Conservation (phyloP, 225 moss, liverwort and hornwort species). For the Pleurozium schreberi region DNA sequence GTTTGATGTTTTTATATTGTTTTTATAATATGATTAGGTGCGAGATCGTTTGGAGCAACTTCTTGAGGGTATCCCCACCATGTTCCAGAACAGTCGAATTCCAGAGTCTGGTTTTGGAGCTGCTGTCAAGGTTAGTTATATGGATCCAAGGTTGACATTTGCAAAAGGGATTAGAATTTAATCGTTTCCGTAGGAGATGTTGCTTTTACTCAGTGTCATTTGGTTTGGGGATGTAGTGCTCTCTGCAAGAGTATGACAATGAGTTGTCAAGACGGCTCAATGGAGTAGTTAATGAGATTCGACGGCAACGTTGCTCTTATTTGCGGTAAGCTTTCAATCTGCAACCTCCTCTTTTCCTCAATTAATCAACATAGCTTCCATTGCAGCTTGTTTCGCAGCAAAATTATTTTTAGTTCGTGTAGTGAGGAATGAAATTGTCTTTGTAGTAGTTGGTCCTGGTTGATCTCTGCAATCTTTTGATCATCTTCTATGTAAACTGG, state of each 20-base stretch:
- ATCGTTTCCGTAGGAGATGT: background rate
- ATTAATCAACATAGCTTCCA: background rate
- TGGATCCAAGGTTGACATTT: background rate
- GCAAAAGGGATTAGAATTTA: background rate
- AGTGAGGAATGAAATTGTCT: background rate
- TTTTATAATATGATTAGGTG: slow-evolving; percentile 27
- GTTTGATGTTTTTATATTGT: background rate
- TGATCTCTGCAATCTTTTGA: background rate
- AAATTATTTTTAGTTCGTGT: background rate
- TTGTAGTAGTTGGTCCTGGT: background rate
- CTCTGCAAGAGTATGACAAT: slow-evolving; percentile 74
- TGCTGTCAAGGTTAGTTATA: slow-evolving; percentile 67
- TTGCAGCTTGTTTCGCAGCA: background rate
- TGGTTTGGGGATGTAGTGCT: slow-evolving; percentile 35
- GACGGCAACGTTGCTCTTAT: slow-evolving; percentile 85
- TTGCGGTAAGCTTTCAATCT: slow-evolving; percentile 42
- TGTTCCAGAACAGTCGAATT: slow-evolving; percentile 84
- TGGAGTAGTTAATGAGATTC: slow-evolving; percentile 86
- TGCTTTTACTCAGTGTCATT: background rate
- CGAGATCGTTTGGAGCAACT: slow-evolving; percentile 89
- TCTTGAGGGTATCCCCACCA: slow-evolving; percentile 83
- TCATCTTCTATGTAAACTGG: background rate
- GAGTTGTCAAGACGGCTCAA: slow-evolving; percentile 75
- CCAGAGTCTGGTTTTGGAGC: slow-evolving; percentile 88
- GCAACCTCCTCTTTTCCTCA: background rate